Base-by-base conservation (phyloP, 805 yeast genomes). In the Lachancea cidri region DNA sequence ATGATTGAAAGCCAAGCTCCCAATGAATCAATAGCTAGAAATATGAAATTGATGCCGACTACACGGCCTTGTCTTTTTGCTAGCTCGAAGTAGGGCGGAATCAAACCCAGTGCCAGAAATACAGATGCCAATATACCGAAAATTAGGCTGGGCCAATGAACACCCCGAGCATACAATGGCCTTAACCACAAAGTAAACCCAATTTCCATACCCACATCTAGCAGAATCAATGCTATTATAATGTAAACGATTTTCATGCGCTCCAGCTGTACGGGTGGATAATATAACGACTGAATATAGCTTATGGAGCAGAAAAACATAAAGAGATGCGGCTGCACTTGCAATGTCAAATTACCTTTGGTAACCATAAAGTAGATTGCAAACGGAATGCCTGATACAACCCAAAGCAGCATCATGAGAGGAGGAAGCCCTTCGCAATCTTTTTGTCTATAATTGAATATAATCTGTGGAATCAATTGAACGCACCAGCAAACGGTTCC, bases 401-500 rank as follows among this genome's bases (percentile, higher is more conserved):
- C 79, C 96, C 97, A 89, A 17, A 87, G 62, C 43, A 86, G 74
- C 77, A 86, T 73, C 96, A 91, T 88, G 27, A 74, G n/a, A 4
- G 89, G 88, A 1, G 95, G 96, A 7, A 89, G 65, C 0, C 98
- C 97, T 19, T 80, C 83, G 44, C 95, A 84, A 56, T 87, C 79
- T 54, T 91, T 87, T 6, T 74, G 73, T 43, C 71, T 70, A 66
- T 75, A 88, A 58, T 91, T 89, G 57, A 79, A 71, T 43, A 78
- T 69, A 35, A 89, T 81, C 56, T 86, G 98, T 2, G 97, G 97
- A 1, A 88, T 71, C 48, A 91, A 67, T 64, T 91, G 97, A 48
- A 89, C 67, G 61, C 97, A 89, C 97, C 97, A 91, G 43, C 85
- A 73, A 2, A 89, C 79, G 0, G 98, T 91, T 4, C 96, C 97